Base-by-base conservation (phyloP, 75 land plant species). In the Picea sitchensis region DNA sequence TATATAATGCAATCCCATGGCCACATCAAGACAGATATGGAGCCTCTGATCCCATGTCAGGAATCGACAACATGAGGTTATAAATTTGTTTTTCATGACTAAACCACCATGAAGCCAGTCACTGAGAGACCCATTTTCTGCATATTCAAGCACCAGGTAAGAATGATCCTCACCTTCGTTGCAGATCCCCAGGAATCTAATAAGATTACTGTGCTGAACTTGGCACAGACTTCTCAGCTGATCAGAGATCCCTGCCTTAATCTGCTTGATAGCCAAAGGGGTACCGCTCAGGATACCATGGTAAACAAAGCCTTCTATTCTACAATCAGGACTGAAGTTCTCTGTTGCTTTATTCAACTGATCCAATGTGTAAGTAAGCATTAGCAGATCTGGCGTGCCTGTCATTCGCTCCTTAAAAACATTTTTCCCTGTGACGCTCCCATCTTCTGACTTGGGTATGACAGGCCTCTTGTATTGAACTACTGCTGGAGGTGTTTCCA, bases 1-100 rank as follows among this genome's bases (percentile, higher is more conserved):
- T 81, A 95, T 83, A 84, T 95, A 95, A 51, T 91, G 90, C 41
- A 95, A 72, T 20, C 94, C 98, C 20, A 90, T 83, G 23, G 98
- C 98, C 14, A 95, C 94, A 86, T 95, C 98, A 26, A 93, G 47
- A 5, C 92, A 93, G 30, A 95, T 81, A 14, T 82, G 86, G 14
- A 95, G 62, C 72, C 98, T 83, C 69, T 85, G 84, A 11, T 78
- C 81, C 96, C 96, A 95, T 23, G 84, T 81, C 30, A 95, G 84
- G 60, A 67, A 76, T 31, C 47, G 71, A 13, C 54, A 56, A 54
- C 82, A 77, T 15, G 58, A 67, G 47, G 85, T 85, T 32, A 81
- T 75, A 51, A 84, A 62, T 58, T 82, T 73, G 26, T 64, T 61
- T 13, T 83, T 77, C 12, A 85, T 36, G 59, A 68, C 75, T 15